Base-by-base conservation (phyloP, 441 rosid genomes). In the Populus tomentosa region DNA sequence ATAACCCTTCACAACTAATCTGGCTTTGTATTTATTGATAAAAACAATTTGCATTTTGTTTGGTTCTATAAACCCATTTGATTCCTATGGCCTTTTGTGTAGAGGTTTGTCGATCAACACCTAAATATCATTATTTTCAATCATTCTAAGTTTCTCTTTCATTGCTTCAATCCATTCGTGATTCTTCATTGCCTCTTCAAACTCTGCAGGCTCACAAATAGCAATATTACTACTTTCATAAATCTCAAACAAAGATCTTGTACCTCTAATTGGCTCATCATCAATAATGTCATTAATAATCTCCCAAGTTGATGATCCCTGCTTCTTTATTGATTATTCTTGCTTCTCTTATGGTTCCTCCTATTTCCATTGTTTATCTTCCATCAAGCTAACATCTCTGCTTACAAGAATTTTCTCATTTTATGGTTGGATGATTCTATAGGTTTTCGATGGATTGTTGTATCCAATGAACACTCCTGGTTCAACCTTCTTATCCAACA, bases 81-180 rank as follows among this genome's bases (percentile, higher is more conserved):
- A 78, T 36, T 1, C n/a, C 2, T 2, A 71, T 71, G 0, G 14
- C 13, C 1, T 78, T 23, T 1, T 35, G n/a, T n/a, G 5, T 0
- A 0, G 0, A 7, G 72, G 76, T 23, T 5, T 24, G 3, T 53
- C n/a, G 0, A 66, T 18, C 2, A 53, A 13, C 11, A 4, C 2
- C 59, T 67, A 78, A n/a, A n/a, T 78, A 2, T 20, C 14, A 50
- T 78, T 78, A 3, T 66, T 72, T 1, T 77, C 53, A 14, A 77
- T 71, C 53, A 18, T 53, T 3, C 2, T 0, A 0, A 71, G 0
- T 18, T 77, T 56, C 0, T 33, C 56, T n/a, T 77, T 7, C 20
- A 71, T 71, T 13, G 7, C 71, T 4, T 0, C 50, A 0, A 4
- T 30, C 71, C 28, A 65, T 0, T 14, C 14, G 11, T 23, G 2